Evolutionary conservation across 306 rosid genomes (phyloP).

Genomic region (Glycyrrhiza uralensis): DNA sequence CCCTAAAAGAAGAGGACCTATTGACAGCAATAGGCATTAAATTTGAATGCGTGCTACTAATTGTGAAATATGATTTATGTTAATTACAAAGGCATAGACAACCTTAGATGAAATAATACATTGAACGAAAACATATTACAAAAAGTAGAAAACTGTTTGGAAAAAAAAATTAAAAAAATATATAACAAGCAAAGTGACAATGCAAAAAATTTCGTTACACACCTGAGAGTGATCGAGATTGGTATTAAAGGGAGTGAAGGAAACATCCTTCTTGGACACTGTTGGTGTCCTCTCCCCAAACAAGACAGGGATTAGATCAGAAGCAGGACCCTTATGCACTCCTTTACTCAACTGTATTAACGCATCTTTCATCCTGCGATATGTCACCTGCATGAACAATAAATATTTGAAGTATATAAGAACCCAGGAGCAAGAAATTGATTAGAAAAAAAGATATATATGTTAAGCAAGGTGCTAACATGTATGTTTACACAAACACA

Average conservation of each 20-base stretch:
- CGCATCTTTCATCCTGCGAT: slow-evolving; percentile 94
- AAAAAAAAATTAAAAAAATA: background rate
- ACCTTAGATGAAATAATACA: slow-evolving; percentile 6
- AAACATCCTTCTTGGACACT: slow-evolving; percentile 70
- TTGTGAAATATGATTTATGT: background rate
- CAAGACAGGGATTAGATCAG: slow-evolving; percentile 80
- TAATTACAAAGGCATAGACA: background rate
- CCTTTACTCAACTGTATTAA: slow-evolving; percentile 90
- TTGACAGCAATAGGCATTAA: background rate
- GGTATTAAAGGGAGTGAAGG: slow-evolving; percentile 62
- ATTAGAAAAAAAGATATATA: background rate
- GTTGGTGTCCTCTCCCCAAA: slow-evolving; percentile 87
- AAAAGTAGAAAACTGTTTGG: background rate
- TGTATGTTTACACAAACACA: background rate
- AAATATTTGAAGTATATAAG: slow-evolving; percentile 23
- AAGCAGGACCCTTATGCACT: slow-evolving; percentile 89
- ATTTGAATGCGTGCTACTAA: background rate
- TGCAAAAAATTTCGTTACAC: slow-evolving; percentile 22
- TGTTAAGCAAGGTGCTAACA: background rate
- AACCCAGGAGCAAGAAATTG: slow-evolving; percentile 15
- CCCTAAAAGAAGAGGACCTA: background rate
- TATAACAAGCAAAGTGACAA: background rate
- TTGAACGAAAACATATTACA: background rate
- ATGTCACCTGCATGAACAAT: slow-evolving; percentile 66
- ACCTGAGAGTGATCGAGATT: slow-evolving; percentile 97